Conservation (phyloP, 2,329 filamentous ascomycete genomes). For the Colletotrichum destructivum region DNA sequence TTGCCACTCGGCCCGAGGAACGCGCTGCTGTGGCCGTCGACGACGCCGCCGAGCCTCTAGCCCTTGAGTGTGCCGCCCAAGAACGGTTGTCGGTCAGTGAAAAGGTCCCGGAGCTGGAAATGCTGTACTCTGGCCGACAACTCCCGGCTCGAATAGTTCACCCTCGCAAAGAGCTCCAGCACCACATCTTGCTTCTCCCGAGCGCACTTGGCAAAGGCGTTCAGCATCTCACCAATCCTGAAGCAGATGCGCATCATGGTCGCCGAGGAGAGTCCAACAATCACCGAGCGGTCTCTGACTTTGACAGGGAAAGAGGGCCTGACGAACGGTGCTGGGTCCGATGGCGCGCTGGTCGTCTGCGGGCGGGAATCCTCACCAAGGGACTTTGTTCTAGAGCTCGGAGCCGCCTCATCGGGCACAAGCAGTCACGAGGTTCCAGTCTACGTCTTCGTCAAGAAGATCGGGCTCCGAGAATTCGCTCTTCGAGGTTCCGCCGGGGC, state of each 20-base stretch:
- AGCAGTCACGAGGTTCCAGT: slow-evolving; percentile 55
- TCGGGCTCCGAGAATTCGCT: slow-evolving; percentile 37
- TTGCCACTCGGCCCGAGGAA: slow-evolving; percentile 13
- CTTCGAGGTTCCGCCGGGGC: not conserved
- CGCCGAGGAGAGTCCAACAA: slow-evolving; percentile 66
- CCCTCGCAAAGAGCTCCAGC: slow-evolving; percentile 76
- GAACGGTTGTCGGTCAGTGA: slow-evolving; percentile 70
- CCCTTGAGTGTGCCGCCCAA: slow-evolving; percentile 22
- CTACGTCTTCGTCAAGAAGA: slow-evolving; percentile 56
- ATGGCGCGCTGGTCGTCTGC: not conserved
- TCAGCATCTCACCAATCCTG: slow-evolving; percentile 72
- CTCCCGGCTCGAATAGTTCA: slow-evolving; percentile 71
- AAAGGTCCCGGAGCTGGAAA: slow-evolving; percentile 76
- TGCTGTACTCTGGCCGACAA: slow-evolving; percentile 65
- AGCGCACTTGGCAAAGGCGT: slow-evolving; percentile 56
- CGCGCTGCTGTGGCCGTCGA: slow-evolving; percentile 18
- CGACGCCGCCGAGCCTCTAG: slow-evolving; percentile 21
- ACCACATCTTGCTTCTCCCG: slow-evolving; percentile 56
- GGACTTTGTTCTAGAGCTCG: not conserved
- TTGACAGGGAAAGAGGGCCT: slow-evolving; percentile 66
- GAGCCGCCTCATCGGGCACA: not conserved
- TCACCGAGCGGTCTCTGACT: slow-evolving; percentile 66
- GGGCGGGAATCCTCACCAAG: slow-evolving; percentile 43
- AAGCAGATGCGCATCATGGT: slow-evolving; percentile 73
- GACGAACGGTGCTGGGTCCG: slow-evolving; percentile 59